Conservation (phyloP, 148 eudicot species). For the Diospyros lotus region DNA sequence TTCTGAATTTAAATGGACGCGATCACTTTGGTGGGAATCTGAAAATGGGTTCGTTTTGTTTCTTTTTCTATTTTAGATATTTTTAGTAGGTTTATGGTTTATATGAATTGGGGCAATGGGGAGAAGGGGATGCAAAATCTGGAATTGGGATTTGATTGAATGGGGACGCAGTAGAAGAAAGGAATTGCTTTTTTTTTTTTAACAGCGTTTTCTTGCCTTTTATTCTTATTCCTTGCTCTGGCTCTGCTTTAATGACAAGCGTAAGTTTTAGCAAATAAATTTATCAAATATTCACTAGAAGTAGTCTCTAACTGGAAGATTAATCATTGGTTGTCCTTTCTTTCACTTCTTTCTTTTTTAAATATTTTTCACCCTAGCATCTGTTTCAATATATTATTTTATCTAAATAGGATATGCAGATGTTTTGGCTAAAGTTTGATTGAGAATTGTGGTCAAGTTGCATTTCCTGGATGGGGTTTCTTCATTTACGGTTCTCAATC, state of each 20-base stretch:
- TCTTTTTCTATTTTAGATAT: not conserved
- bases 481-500: not conserved
- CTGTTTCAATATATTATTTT: not conserved
- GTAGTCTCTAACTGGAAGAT: not conserved
- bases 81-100: slow-evolving; percentile 6
- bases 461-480: not conserved
- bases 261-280: not conserved
- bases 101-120: not conserved
- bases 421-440: slow-evolving; percentile 1
- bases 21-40: not conserved
- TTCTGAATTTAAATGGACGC: not conserved
- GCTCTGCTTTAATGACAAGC: not conserved
- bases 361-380: no score
- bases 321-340: not conserved
- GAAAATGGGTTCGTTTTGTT: not conserved
- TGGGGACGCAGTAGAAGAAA: slow-evolving; percentile 8
- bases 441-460: not conserved
- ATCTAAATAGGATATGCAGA: not conserved
- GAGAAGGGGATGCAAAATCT: not conserved
- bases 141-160: not conserved
- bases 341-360: not conserved
- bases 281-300: slow-evolving; percentile 1
- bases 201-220: slow-evolving; percentile 1
- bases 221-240: slow-evolving; percentile 13
- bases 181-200: not conserved